These are phyloP conservation scores for Chrysoporthe austroafricana DNA, from an alignment of 2,329 filamentous ascomycete genomes.

Conservation along the genomic window DNA sequence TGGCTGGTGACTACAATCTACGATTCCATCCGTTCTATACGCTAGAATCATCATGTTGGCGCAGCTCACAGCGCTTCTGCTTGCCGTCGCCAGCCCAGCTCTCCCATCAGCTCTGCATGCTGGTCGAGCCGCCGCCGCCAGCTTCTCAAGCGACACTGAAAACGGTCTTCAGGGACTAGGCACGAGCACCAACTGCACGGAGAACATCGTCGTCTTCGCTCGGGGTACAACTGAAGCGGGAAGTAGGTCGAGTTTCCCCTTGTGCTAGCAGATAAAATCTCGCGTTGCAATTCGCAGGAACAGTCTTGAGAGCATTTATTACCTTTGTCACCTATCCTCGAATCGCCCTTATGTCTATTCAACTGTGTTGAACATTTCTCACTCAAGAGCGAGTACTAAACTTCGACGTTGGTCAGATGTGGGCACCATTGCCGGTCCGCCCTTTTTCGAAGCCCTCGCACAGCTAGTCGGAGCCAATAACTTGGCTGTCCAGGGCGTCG, in stretches of 20 bases:
- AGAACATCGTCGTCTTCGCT: slow-evolving; percentile 36
- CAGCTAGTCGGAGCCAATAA: slow-evolving; percentile 23
- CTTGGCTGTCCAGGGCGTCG: slow-evolving; percentile 36
- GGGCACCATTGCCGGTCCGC: slow-evolving; percentile 34
- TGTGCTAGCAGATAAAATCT: too few species aligned
- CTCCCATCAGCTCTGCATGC: not conserved
- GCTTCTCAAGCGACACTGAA: slow-evolving; percentile 11
- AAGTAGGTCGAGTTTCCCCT: slow-evolving; percentile 16
- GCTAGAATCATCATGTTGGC: not conserved
- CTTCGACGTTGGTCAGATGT: slow-evolving; percentile 22
- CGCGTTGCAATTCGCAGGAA: too few species aligned
- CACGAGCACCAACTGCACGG: slow-evolving; percentile 13
- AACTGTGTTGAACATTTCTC: not conserved
- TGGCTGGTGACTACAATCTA: not conserved
- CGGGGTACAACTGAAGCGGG: slow-evolving; percentile 36
- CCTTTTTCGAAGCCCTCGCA: slow-evolving; percentile 32
- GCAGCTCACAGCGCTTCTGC: not conserved
- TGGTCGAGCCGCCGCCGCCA: not conserved
- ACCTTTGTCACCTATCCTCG: too few species aligned
- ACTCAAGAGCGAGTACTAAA: not conserved
- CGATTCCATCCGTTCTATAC: too few species aligned
- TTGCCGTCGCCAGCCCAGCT: slow-evolving; percentile 5
- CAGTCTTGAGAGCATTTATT: too few species aligned
- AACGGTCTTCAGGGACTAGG: slow-evolving; percentile 15
- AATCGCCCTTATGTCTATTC: not conserved